phyloP scores from a whole-genome alignment of 2,329 filamentous ascomycete species.

The Calycina marina region DNA sequence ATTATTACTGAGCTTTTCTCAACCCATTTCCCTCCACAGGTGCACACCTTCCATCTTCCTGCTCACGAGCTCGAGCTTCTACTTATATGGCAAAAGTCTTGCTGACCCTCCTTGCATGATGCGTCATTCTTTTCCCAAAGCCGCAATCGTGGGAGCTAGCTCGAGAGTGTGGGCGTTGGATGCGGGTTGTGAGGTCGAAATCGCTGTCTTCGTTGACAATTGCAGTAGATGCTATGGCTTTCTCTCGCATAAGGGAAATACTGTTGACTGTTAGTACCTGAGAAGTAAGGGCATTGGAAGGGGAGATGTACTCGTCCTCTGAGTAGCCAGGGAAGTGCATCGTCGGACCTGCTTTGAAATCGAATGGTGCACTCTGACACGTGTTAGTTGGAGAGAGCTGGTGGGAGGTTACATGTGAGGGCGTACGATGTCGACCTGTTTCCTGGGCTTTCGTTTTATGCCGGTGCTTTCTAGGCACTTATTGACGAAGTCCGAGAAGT shows the following conservation, averaged over 20 bases:
- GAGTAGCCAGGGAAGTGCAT: slow-evolving; percentile 38
- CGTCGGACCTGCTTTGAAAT: slow-evolving; percentile 38
- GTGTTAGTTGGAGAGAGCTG: background rate
- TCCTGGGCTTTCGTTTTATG: slow-evolving; percentile 8
- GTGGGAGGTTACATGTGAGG: background rate
- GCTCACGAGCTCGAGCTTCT: too few species aligned
- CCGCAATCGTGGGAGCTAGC: slow-evolving; percentile 12
- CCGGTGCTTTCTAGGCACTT: slow-evolving; percentile 7
- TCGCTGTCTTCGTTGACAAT: slow-evolving; percentile 11
- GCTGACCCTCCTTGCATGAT: slow-evolving; percentile 17
- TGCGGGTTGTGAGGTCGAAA: slow-evolving; percentile 5
- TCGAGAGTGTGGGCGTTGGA: slow-evolving; percentile 9
- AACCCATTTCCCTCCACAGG: too few species aligned
- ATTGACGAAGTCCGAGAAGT: slow-evolving; percentile 5
- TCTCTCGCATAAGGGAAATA: slow-evolving; percentile 21
- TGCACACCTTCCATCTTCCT: too few species aligned
- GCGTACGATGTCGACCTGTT: slow-evolving; percentile 11
- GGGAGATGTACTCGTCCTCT: slow-evolving; percentile 39
- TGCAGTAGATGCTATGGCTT: slow-evolving; percentile 21
- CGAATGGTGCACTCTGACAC: slow-evolving; percentile 42
- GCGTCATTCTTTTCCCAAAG: slow-evolving; percentile 11
- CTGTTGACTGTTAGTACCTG: slow-evolving; percentile 6
- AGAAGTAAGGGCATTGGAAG: background rate
- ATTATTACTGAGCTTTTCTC: too few species aligned
- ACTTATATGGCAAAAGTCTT: too few species aligned